Base-by-base conservation (phyloP, 805 yeast genomes). In the Nakazawaea molendinolei region DNA sequence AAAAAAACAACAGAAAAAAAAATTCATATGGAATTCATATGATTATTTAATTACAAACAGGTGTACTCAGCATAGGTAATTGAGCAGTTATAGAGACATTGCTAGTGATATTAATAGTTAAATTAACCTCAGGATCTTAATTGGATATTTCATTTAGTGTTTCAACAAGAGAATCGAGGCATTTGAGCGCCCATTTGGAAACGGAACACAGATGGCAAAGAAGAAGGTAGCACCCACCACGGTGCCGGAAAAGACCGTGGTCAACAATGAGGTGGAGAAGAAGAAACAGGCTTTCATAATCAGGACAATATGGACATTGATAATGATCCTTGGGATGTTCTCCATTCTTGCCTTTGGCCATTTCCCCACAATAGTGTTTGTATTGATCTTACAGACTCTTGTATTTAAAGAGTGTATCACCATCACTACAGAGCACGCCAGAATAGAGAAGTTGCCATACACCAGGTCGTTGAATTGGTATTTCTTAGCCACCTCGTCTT, bases 401-500 rank as follows among this genome's bases (percentile, higher is more conserved):
- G 86, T 94, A 4, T 92, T 87, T 60, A 86, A 77, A 51, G 98
- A 92, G 61, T 86, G 92, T 53, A 90, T 92, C 45, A 75, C 81
- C 25, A 69, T 82, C 45, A 90, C 95, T 12, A 71, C 92, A 16
- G 85, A 80, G 46, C 63, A 61, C 26, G 89, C 96, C 2, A 83
- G 90, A 14, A 69, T 82, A 46, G 89, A 84, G 50, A 84, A 85
- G 39, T 63, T 92, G 48, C 94, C 94, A 16, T 74, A 81, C 57
- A 86, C 90, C 31, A 74, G 78, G 39, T 71, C 83, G n/a, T 65
- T 90, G 51, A 86, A 86, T 56, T 90, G 97, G 97, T 90, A 90
- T 62, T 84, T 89, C 46, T 63, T 92, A 42, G 72, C 81, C 42
- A 76, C 95, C n/a, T 79, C 95, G 5, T 76, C 86, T 44, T 87